Base-by-base conservation (phyloP, 345 rosid genomes). In the Eucalyptus caleyi region DNA sequence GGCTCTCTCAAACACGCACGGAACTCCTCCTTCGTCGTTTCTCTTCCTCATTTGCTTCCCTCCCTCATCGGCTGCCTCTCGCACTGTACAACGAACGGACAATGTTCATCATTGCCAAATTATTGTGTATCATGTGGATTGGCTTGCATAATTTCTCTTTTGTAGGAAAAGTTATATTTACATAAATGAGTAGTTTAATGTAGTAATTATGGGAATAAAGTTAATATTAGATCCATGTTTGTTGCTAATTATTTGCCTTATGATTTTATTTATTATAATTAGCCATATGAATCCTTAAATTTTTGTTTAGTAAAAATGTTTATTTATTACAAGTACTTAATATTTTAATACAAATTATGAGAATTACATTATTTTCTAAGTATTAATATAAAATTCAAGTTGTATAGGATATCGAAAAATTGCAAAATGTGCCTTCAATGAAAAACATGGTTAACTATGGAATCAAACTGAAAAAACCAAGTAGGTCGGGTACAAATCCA, bases 51-150 rank as follows among this genome's bases (percentile, higher is more conserved):
- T 16, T 50, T 50, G 53, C 53, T 50, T 50, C 19, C 53, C 19
- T 50, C 19, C 19, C 53, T 50, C 53, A 16, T 50, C 1, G 3
- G 8, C 19, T 50, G 19, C 8, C 53, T 16, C 53, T 50, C 1
- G 19, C 19, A 50, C 8, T 0, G 3, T 50, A 16, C 1, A 0
- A 50, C 0, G 0, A 50, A 50, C 1, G 1, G 0, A 50, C 3
- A 0, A 0, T 50, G 19, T 50, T 50, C 0, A 0, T 50, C 7
- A 6, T 0, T 0, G 7, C 19, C 19, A 50, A 50, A 50, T 50
- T 50, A 0, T 50, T 50, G 1, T 50, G 3, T 50, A 50, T 0
- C 1, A 50, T 50, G 53, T 50, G 19, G 19, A 16, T 16, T 50
- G 3, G 3, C 53, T 50, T 0, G 53, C 19, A 7, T 50, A 16